Percentiles rank a stretch among this genome's conserved stretches.
Evolutionary conservation across 78 protist species (phyloP).

Genomic region (Dictyostelium capitatum): DNA sequence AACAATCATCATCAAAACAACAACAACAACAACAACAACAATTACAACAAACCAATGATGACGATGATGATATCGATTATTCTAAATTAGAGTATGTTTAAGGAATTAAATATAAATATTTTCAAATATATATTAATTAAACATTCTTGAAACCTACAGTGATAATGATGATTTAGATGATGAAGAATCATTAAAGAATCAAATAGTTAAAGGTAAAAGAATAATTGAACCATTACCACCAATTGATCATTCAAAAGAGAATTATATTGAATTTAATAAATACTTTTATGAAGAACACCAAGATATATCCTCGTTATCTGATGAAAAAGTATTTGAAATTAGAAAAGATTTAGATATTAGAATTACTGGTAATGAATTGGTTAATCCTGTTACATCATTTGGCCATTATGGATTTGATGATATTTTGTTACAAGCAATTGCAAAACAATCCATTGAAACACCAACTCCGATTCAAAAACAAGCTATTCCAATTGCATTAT

Average conservation of each 20-base stretch:
- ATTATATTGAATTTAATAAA: conserved; percentile 79
- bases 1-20: too few relatives aligned
- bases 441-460: conserved; percentile 43
- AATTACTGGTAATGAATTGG: conserved; percentile 38
- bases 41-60: too few relatives aligned
- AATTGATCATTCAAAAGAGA: conserved; percentile 84
- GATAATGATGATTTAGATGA: conserved; percentile 35
- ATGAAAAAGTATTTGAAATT: conserved; percentile 48
- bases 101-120: background rate
- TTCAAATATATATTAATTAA: background rate
- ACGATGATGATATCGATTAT: conserved; percentile 33
- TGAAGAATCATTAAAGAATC: conserved; percentile 32
- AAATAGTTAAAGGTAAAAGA: conserved; percentile 3
- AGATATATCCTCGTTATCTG: conserved; percentile 3
- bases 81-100: conserved; percentile 16
- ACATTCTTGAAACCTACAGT: background rate
- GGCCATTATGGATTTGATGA: conserved; percentile 66
- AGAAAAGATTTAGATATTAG: conserved; percentile 53
- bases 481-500: conserved; percentile 88
- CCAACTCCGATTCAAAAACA: conserved; percentile 93
- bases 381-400: conserved; percentile 72
- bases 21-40: background rate
- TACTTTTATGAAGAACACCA: conserved; percentile 80
- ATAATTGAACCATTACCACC: conserved; percentile 84
- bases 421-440: conserved; percentile 39